Conservation (phyloP, 164 flowering plant species). For the Aristolochia contorta region DNA sequence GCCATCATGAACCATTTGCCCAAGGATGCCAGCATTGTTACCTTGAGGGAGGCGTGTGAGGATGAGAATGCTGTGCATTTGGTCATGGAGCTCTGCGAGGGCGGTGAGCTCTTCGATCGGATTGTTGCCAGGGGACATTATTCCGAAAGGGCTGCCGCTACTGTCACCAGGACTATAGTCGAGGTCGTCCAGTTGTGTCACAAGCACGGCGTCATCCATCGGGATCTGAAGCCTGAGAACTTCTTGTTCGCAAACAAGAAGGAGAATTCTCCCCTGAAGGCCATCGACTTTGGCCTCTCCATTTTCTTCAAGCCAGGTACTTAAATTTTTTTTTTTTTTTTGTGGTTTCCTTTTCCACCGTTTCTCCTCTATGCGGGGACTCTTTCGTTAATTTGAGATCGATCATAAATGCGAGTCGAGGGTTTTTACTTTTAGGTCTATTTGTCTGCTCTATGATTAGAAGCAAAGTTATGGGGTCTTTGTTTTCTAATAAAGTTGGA, state of each 20-base stretch:
- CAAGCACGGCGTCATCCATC: slow-evolving; percentile 82
- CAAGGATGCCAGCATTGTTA: slow-evolving; percentile 61
- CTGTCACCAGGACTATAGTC: slow-evolving; percentile 62
- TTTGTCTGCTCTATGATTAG: no score
- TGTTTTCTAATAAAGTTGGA: no score
- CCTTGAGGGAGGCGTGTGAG: slow-evolving; percentile 77
- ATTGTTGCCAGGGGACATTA: slow-evolving; percentile 88
- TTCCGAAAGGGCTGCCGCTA: slow-evolving; percentile 80
- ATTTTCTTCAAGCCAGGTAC: slow-evolving; percentile 96
- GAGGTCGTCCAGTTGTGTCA: slow-evolving; percentile 94
- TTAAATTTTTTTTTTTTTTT: background rate
- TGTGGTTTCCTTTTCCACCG: background rate
- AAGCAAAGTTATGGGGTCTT: no score
- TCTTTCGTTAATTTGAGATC: background rate
- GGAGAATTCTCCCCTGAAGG: slow-evolving; percentile 92
- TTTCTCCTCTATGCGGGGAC: background rate
- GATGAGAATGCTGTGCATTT: slow-evolving; percentile 92
- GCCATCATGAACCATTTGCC: slow-evolving; percentile 94
- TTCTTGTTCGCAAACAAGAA: slow-evolving; percentile 86
- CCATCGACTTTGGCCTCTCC: slow-evolving; percentile 90
- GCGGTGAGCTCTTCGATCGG: slow-evolving; percentile 90
- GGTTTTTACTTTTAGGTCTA: background rate
- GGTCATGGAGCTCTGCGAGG: slow-evolving; percentile 94
- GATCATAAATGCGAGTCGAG: background rate
- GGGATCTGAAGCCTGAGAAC: slow-evolving; percentile 95